Evolutionary conservation across 192 early-diverging fungal species (phyloP).

Genomic region (Coemansia sp.): DNA sequence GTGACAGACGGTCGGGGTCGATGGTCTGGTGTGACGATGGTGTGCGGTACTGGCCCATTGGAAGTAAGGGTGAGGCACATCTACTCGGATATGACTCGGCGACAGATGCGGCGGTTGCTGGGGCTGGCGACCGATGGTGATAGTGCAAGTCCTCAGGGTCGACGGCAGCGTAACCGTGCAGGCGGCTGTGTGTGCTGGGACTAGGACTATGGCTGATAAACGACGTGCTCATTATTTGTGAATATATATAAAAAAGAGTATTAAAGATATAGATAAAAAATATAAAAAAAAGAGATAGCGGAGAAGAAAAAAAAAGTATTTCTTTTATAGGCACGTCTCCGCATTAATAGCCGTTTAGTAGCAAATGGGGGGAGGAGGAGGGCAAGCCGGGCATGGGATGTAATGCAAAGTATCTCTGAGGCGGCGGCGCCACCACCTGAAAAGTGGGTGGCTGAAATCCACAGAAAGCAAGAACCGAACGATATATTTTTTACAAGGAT

Average conservation of each 20-base stretch:
- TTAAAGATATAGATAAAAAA: neutral
- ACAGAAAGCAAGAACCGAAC: neutral
- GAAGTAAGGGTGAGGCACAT: constrained; percentile 56
- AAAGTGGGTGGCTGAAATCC: neutral
- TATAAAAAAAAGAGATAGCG: neutral
- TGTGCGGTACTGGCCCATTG: constrained; percentile 47
- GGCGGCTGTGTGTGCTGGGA: constrained; percentile 3
- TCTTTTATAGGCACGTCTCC: neutral
- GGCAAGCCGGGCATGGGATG: too few relatives aligned
- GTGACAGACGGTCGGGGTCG: constrained; percentile 44
- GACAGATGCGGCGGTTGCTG: neutral
- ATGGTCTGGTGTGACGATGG: constrained; percentile 18
- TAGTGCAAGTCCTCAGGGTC: neutral
- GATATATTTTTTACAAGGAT: neutral
- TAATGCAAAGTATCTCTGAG: neutral
- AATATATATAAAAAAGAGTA: neutral
- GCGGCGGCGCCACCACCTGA: neutral
- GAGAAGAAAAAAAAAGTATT: neutral
- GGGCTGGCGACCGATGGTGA: neutral
- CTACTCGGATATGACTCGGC: constrained; percentile 39
- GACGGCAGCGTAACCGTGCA: neutral
- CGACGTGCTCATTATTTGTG: neutral
- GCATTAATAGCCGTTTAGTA: neutral
- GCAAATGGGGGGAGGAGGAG: neutral
- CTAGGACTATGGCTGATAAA: constrained; percentile 5